phyloP scores from a whole-genome alignment of 106 monocot genomes.

The Dendrobium chrysotoxum region DNA sequence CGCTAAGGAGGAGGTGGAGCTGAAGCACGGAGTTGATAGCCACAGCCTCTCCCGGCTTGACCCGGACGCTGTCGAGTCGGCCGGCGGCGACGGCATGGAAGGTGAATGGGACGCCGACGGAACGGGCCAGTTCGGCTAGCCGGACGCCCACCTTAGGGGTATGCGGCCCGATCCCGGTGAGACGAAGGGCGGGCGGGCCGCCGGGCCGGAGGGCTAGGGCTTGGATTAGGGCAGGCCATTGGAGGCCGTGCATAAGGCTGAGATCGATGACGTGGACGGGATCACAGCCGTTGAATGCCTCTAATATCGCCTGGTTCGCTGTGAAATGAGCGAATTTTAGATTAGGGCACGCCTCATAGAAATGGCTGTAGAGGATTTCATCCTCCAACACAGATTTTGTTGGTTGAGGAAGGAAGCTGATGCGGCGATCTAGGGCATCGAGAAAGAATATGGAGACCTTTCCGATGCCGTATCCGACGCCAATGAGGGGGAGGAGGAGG shows the following conservation, averaged over 20 bases:
- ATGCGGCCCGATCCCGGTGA: slow-evolving; percentile 34
- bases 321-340: slow-evolving; percentile 51
- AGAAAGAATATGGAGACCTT: slow-evolving; percentile 38
- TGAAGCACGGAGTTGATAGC: slow-evolving; percentile 42
- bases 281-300: slow-evolving; percentile 31
- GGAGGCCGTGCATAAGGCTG: slow-evolving; percentile 32
- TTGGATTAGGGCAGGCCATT: slow-evolving; percentile 50
- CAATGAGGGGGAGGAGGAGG: slow-evolving; percentile 7
- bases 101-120: slow-evolving; percentile 28
- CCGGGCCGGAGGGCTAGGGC: slow-evolving; percentile 44
- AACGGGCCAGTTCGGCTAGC: slow-evolving; percentile 30
- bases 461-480: slow-evolving; percentile 24
- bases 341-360: slow-evolving; percentile 37
- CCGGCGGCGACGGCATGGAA: slow-evolving; percentile 30
- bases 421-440: slow-evolving; percentile 25
- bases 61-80: slow-evolving; percentile 25
- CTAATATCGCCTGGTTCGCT: slow-evolving; percentile 47
- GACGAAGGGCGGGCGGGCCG: slow-evolving; percentile 27
- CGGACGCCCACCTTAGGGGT: slow-evolving; percentile 25
- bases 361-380: slow-evolving; percentile 25
- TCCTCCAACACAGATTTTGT: not conserved
- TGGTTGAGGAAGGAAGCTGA: slow-evolving; percentile 6
- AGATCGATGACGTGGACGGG: slow-evolving; percentile 42
- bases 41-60: slow-evolving; percentile 24
- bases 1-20: slow-evolving; percentile 33